Base-by-base conservation (phyloP, 805 yeast genomes). In the Komagataella kurtzmanii region DNA sequence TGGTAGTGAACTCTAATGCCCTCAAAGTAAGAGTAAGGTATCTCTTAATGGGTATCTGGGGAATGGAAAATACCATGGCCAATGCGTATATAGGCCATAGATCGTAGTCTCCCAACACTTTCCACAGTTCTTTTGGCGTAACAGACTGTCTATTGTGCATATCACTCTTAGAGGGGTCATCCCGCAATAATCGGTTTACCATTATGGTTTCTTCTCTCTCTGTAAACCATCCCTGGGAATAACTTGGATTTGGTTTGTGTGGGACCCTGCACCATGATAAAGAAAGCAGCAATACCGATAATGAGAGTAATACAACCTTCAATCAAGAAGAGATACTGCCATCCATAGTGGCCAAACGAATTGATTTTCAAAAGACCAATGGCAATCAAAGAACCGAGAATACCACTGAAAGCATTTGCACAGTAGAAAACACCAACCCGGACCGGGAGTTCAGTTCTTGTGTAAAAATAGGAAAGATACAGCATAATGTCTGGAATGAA, bases 301-400 rank as follows among this genome's bases (percentile, higher is more conserved):
- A 59, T 21, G 4, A 81, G 62, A 1, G 88, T 81, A 46, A 80
- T 57, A 6, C 73, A 50, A 5, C 88, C 88, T 59, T 82, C 86
- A 51, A 83, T 70, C 18, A 83, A 59, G 56, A 83, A 83, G 18
- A 83, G 65, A 80, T 83, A 83, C 50, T 75, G 68, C 88, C 88
- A 83, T 21, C 84, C 69, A 2, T 62, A 61, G 44, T 56, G 51
- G 2, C 61, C 63, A 17, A 45, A 47, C 17, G 49, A 49, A 17
- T 58, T 58, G 54, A 59, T 65, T 52, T 66, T 65, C 50, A 78
- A 65, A 24, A 79, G 60, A 0, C 75, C 83, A 53, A 71, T 73
- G 0, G 75, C 80, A 44, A 54, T 61, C 18, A 79, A 58, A 1
- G 78, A 67, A n/a, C 76, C 60, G 17, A 60, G 50, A 7, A 76